Conservation (phyloP, 305 asterid genomes). For the Rubia balearica region DNA sequence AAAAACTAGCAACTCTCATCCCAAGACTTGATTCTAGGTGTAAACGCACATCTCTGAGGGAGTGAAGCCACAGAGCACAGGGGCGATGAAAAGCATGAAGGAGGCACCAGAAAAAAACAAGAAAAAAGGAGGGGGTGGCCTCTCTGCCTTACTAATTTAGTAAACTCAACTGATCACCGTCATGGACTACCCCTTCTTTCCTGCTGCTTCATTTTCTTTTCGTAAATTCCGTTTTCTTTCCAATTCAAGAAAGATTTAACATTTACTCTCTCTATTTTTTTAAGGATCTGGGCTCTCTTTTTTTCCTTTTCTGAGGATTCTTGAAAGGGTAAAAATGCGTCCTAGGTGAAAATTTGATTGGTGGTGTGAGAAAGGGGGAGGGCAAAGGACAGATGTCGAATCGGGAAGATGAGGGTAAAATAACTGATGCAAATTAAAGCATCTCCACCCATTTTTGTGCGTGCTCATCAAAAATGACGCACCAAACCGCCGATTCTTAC, state of each 20-base stretch:
- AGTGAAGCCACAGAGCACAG: conserved; percentile 5
- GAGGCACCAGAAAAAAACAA: conserved; percentile 9
- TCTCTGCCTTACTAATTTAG: conserved; percentile 4
- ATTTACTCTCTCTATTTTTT: background rate
- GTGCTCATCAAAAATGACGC: conserved; percentile 19
- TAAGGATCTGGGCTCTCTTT: conserved; percentile 3
- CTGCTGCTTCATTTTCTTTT: background rate
- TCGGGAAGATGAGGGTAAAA: conserved; percentile 27
- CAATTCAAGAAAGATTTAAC: background rate
- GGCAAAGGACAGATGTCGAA: conserved; percentile 33
- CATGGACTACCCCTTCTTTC: background rate
- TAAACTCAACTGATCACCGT: conserved; percentile 7
- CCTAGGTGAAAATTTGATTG: background rate
- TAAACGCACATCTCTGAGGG: conserved; percentile 2
- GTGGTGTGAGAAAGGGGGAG: conserved; percentile 10
- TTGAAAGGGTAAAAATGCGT: background rate
- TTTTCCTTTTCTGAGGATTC: background rate
- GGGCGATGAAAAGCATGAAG: conserved; percentile 10
- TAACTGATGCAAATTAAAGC: conserved; percentile 20
- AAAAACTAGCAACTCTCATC: conserved; percentile 3
- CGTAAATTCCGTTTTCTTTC: background rate
- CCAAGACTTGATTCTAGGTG: conserved; percentile 14
- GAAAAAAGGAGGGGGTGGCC: conserved; percentile 4
- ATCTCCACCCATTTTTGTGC: conserved; percentile 41
- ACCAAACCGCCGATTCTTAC: conserved; percentile 4